These are phyloP conservation scores for Erodium trifolium DNA, from an alignment of 441 rosid genomes.

Conservation along the genomic window DNA sequence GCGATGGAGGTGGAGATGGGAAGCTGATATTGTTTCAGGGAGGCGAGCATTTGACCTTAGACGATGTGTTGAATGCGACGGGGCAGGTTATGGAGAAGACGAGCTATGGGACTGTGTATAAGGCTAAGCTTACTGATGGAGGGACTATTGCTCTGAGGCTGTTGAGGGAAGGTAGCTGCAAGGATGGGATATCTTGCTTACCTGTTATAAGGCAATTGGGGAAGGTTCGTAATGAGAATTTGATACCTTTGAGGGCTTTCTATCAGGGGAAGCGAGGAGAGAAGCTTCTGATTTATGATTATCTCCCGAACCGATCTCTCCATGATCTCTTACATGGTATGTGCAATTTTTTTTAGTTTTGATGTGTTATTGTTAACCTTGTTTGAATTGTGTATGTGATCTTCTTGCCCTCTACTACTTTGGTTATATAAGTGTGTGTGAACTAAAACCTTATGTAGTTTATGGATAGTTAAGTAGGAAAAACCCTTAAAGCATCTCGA, in stretches of 20 bases:
- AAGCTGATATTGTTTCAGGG: conserved; percentile 85
- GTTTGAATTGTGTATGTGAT: too few relatives aligned
- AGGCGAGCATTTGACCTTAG: conserved; percentile 84
- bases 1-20: conserved; percentile 47
- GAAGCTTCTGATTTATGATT: conserved; percentile 87
- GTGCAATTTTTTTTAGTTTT: not conserved
- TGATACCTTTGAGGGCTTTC: conserved; percentile 88
- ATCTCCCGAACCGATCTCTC: conserved; percentile 67
- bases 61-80: conserved; percentile 88
- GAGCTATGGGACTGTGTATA: conserved; percentile 82
- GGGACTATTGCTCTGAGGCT: conserved; percentile 81
- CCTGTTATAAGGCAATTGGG: conserved; percentile 74
- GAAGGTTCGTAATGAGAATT: conserved; percentile 68
- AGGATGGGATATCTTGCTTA: conserved; percentile 58
- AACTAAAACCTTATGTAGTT: not conserved
- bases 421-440: not conserved
- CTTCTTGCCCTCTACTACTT: too few relatives aligned
- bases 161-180: conserved; percentile 88
- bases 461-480: not conserved
- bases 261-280: conserved; percentile 95
- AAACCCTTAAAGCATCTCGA: too few relatives aligned
- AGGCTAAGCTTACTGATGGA: conserved; percentile 89
- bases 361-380: not conserved
- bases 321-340: conserved; percentile 81
- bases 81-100: conserved; percentile 95